phyloP scores from a whole-genome alignment of 306 rosid species.

The Lathyrus oleraceus region DNA sequence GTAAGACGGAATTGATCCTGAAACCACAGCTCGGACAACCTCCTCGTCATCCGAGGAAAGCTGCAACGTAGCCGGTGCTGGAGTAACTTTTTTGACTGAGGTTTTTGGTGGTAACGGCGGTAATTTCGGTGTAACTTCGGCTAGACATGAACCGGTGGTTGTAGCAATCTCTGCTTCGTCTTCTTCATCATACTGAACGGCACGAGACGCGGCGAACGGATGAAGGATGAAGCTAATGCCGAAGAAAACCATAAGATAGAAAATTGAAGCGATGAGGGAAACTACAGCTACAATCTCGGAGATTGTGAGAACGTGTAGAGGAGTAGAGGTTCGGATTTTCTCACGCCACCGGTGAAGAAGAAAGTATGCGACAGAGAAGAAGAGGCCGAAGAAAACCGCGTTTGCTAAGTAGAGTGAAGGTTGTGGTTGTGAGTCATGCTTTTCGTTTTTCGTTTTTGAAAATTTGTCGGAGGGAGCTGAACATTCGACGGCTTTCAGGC shows the following conservation, averaged over 20 bases:
- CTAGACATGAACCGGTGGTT: slow-evolving; percentile 50
- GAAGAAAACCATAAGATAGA: slow-evolving; percentile 80
- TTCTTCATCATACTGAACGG: slow-evolving; percentile 58
- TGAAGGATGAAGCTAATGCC: slow-evolving; percentile 75
- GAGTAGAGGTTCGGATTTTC: slow-evolving; percentile 79
- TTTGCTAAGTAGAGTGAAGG: slow-evolving; percentile 47
- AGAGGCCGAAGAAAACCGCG: slow-evolving; percentile 60
- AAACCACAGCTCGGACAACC: slow-evolving; percentile 53
- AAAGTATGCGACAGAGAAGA: slow-evolving; percentile 82
- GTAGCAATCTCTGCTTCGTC: slow-evolving; percentile 35
- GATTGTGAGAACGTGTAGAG: slow-evolving; percentile 69
- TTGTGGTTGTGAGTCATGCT: slow-evolving; percentile 24
- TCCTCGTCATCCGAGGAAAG: slow-evolving; percentile 59
- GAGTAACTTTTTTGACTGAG: not conserved
- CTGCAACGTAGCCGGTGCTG: not conserved
- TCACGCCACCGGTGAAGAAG: slow-evolving; percentile 76
- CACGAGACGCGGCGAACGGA: slow-evolving; percentile 46
- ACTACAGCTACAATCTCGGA: slow-evolving; percentile 66
- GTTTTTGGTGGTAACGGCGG: slow-evolving; percentile 27
- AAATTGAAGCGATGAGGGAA: slow-evolving; percentile 66
- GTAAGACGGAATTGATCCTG: slow-evolving; percentile 66
- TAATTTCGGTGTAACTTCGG: slow-evolving; percentile 41
- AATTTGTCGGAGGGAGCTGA: slow-evolving; percentile 29
- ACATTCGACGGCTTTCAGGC: no score
- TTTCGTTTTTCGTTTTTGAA: not conserved